These are phyloP conservation scores for Fallopia convolvulus DNA, from an alignment of 148 eudicot species.

Conservation along the genomic window DNA sequence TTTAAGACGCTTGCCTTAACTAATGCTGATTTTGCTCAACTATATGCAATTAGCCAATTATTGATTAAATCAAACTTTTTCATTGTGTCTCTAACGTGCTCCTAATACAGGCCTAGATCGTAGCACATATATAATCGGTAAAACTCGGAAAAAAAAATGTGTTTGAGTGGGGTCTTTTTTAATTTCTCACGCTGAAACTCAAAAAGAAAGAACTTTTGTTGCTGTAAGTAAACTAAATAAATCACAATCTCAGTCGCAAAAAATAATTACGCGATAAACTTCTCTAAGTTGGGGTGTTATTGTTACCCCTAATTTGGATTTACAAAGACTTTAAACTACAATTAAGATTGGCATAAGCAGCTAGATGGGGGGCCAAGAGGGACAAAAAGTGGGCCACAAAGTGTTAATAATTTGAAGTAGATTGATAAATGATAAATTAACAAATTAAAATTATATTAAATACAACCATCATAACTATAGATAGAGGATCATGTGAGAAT, in stretches of 20 bases:
- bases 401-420: neutral
- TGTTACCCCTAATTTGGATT: neutral
- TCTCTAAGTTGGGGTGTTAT: neutral
- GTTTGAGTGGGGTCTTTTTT: no score
- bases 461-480: no score
- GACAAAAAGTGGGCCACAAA: neutral
- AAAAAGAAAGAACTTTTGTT: neutral
- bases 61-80: neutral
- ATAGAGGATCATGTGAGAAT: no score
- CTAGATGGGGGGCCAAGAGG: neutral
- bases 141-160: no score
- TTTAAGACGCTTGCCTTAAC: neutral
- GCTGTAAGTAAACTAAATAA: neutral
- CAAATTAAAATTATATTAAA: no score
- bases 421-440: neutral
- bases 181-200: neutral
- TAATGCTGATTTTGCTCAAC: neutral
- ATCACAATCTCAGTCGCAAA: neutral
- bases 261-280: neutral
- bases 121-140: no score
- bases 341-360: neutral
- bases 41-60: neutral
- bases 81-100: neutral
- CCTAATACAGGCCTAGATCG: neutral
- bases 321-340: neutral